phyloP scores from a whole-genome alignment of 768 basidiomycete genomes.

The Tulasnella sp. region DNA sequence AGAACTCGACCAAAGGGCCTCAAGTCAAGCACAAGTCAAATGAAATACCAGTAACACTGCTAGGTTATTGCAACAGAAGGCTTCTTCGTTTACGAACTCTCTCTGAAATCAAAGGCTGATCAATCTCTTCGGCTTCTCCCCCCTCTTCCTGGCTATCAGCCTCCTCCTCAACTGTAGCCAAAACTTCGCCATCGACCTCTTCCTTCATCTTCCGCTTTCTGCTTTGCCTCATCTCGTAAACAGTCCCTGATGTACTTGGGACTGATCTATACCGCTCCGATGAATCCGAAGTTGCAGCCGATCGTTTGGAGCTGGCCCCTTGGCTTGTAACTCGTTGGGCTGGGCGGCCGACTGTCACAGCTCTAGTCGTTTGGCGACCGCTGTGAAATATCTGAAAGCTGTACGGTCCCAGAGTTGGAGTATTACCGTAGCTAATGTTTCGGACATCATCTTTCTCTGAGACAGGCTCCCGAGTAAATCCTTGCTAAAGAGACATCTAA shows the following conservation, averaged over 20 bases:
- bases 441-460: background rate
- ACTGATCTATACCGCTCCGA: background rate
- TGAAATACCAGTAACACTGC: too few species aligned
- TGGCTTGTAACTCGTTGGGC: background rate
- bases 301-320: background rate
- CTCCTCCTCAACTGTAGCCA: background rate
- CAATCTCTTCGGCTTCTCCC: background rate
- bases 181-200: background rate
- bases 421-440: background rate
- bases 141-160: background rate
- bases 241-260: background rate
- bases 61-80: too few species aligned
- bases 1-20: too few species aligned
- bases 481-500: too few species aligned
- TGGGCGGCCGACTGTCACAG: background rate
- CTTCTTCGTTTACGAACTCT: too few species aligned
- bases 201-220: background rate
- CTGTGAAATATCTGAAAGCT: background rate
- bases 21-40: too few species aligned
- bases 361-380: background rate
- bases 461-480: background rate
- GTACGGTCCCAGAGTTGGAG: background rate
- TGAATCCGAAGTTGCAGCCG: background rate
- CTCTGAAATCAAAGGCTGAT: too few species aligned
- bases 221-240: background rate